Percentiles rank a stretch among this genome's conserved stretches.
Conservation (phyloP, 805 yeast genomes). For the Candida tammaniensis region DNA sequence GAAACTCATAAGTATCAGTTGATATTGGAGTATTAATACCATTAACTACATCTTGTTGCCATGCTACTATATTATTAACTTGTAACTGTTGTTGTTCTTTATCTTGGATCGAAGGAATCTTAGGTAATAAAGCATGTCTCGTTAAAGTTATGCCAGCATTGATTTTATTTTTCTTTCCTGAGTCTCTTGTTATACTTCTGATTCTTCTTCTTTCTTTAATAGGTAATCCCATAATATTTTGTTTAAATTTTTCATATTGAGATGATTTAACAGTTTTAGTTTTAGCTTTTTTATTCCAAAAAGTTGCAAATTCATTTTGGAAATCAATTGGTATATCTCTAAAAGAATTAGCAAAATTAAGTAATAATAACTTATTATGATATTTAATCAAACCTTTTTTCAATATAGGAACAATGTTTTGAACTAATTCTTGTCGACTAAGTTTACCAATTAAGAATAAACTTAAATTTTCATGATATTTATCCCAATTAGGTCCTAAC, state of each 20-base stretch:
- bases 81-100: constrained; percentile 43
- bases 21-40: constrained; percentile 81
- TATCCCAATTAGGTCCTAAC: constrained; percentile 82
- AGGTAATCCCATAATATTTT: constrained; percentile 82
- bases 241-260: constrained; percentile 79
- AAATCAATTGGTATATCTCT: constrained; percentile 68
- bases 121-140: constrained; percentile 73
- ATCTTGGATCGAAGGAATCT: constrained; percentile 71
- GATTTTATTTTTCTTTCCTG: constrained; percentile 76
- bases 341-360: constrained; percentile 80
- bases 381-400: constrained; percentile 46
- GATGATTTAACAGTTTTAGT: constrained; percentile 52
- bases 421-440: constrained; percentile 70
- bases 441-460: constrained; percentile 75
- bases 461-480: constrained; percentile 76
- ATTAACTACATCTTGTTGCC: constrained; percentile 91
- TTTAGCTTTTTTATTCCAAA: constrained; percentile 49
- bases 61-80: constrained; percentile 59
- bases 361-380: constrained; percentile 81
- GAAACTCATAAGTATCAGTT: constrained; percentile 74
- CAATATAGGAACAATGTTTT: constrained; percentile 56
- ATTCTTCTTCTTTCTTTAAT: constrained; percentile 81
- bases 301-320: constrained; percentile 39
- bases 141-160: constrained; percentile 66
- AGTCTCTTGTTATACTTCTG: constrained; percentile 76